Conservation (phyloP, 495 filamentous ascomycete genomes). For the Lophiostoma macrostomum region DNA sequence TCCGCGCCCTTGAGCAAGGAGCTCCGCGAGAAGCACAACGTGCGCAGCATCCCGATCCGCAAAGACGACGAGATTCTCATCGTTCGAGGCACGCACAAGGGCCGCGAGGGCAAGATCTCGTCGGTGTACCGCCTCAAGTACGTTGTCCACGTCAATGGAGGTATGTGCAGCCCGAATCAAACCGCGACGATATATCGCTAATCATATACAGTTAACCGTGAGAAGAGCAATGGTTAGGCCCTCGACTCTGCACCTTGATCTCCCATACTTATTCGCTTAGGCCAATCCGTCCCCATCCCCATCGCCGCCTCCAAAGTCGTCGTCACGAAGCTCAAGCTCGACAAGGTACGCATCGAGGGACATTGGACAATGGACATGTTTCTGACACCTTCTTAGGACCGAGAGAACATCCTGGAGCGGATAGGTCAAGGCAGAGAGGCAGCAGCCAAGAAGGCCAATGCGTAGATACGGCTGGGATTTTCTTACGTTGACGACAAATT, state of each 20-base stretch:
- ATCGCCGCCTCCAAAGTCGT: conserved; percentile 90
- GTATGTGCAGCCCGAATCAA: conserved; percentile 4
- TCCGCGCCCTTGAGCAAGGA: conserved; percentile 86
- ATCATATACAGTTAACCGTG: conserved; percentile 67
- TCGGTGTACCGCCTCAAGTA: conserved; percentile 98
- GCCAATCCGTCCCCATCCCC: conserved; percentile 31
- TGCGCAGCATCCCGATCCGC: conserved; percentile 91
- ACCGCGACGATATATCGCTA: not conserved
- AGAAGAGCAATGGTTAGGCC: conserved; percentile 90
- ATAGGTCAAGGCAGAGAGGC: conserved; percentile 70
- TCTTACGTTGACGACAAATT: conserved; percentile 35
- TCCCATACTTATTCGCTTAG: conserved; percentile 2
- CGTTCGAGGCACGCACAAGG: conserved; percentile 76
- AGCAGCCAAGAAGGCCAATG: conserved; percentile 43
- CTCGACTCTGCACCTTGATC: not conserved
- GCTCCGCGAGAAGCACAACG: conserved; percentile 92
- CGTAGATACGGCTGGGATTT: conserved; percentile 49
- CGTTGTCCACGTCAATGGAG: conserved; percentile 38
- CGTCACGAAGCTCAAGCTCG: conserved; percentile 96
- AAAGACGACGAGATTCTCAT: conserved; percentile 95
- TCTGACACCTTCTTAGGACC: conserved; percentile 72
- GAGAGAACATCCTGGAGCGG: conserved; percentile 88
- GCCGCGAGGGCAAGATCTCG: conserved; percentile 91
- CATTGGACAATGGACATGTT: not conserved
- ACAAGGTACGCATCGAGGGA: conserved; percentile 65